phyloP scores from a whole-genome alignment of 2,329 filamentous ascomycete species.

The Fusarium caatingaense region DNA sequence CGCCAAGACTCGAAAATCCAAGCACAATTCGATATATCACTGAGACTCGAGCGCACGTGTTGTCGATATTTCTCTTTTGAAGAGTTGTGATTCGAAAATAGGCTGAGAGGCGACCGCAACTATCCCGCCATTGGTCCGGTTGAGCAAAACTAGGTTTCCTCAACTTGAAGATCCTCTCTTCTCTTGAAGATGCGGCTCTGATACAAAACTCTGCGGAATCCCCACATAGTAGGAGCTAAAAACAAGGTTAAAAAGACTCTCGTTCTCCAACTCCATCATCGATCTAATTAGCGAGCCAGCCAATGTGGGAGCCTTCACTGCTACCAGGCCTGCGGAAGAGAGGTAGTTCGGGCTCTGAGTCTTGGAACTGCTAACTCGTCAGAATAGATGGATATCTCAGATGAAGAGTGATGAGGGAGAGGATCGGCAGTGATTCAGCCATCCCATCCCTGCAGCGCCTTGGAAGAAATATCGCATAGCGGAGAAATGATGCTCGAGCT shows the following conservation, averaged over 20 bases:
- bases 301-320: neutral
- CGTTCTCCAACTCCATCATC: neutral
- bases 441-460: neutral
- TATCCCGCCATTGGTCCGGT: neutral
- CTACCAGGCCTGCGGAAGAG: neutral
- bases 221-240: slow-evolving; percentile 23
- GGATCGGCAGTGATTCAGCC: neutral
- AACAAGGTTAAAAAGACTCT: slow-evolving; percentile 37
- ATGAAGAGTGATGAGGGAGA: neutral
- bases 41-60: slow-evolving; percentile 17
- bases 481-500: neutral
- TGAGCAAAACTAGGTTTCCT: neutral
- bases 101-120: neutral
- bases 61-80: neutral
- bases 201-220: slow-evolving; percentile 2
- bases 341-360: neutral
- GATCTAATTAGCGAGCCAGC: neutral
- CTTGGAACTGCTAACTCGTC: neutral
- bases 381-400: neutral
- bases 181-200: slow-evolving; percentile 21
- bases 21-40: slow-evolving; percentile 7
- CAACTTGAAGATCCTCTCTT: neutral
- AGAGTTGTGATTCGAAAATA: neutral
- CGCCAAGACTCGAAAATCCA: slow-evolving; percentile 28
- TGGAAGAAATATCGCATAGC: neutral